Evolutionary conservation across 306 rosid genomes (phyloP).

Genomic region (Chamaecrista fasciculata): DNA sequence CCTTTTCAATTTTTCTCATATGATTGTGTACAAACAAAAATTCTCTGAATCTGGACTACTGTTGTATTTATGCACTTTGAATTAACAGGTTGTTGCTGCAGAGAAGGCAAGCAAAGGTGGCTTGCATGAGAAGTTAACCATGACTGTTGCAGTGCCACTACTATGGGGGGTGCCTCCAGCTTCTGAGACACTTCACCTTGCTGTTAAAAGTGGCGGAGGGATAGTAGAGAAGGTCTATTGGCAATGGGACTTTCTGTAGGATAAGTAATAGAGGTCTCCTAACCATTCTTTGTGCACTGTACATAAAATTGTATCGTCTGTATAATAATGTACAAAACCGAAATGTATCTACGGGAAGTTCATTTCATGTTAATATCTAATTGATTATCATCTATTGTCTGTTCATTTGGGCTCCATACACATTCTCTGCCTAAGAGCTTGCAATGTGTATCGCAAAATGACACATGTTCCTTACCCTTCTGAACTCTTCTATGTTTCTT

Average conservation of each 20-base stretch:
- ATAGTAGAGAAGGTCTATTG: constrained; percentile 93
- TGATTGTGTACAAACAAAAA: not conserved
- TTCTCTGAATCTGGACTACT: constrained; percentile 13
- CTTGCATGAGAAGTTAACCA: constrained; percentile 86
- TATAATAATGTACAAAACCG: constrained; percentile 36
- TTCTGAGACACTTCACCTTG: constrained; percentile 91
- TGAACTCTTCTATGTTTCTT: not conserved
- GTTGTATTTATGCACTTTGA: not conserved
- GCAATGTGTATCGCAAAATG: not conserved
- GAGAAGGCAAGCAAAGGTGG: constrained; percentile 89
- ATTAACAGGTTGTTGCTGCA: constrained; percentile 76
- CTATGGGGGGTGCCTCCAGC: constrained; percentile 99
- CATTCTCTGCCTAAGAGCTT: not conserved
- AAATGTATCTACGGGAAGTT: not conserved
- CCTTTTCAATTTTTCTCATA: not conserved
- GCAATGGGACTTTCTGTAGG: constrained; percentile 96
- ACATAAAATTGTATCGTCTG: constrained; percentile 48
- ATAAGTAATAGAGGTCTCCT: constrained; percentile 36
- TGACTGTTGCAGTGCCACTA: constrained; percentile 96
- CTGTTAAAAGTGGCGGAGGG: constrained; percentile 98
- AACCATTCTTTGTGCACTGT: constrained; percentile 68
- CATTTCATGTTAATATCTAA: constrained; percentile 24
- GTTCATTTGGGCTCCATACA: not conserved
- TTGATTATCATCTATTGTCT: not conserved
- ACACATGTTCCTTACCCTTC: not conserved